Evolutionary conservation across 805 yeast genomes (phyloP), one percentile per base, ranked within the genome.

Genomic region (Yarrowia divulgata): DNA sequence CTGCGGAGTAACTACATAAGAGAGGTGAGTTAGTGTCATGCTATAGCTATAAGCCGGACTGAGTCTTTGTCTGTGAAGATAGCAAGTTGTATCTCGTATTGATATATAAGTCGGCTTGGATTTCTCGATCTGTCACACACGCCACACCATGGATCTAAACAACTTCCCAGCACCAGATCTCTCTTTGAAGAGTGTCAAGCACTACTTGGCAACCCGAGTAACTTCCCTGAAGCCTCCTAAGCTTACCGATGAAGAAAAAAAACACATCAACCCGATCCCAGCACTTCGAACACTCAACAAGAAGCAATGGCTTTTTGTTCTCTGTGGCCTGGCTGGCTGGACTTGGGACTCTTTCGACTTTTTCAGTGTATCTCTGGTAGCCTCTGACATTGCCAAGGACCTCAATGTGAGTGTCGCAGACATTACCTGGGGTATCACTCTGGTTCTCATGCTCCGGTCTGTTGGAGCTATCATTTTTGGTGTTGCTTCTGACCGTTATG

Each of bases 281-380:
- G 60, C 60, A 2, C 60, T 54, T 2, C 32, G 60, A 9, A 8
- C 60, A 5, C 60, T 54, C 12, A 54, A 54, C 45, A 76, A 81
- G 68, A 81, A 77, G 70, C 89, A 88, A 73, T 88, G 92, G 90
- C 81, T 82, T 69, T 85, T 84, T 70, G 87, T 88, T 74, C 74
- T 82, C 23, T 80, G 87, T 74, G 91, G 90, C 0, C 85, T 86
- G 72, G 75, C 79, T 37, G 90, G 87, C 35, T 89, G 93, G 93
- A 82, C 89, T 1, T 82, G 88, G 83, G 93, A 88, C 74, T 88
- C 91, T 2, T 84, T 89, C 77, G 93, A 89, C 73, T 89, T 87
- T 77, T 89, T 89, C 75, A 79, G 85, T 42, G 88, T 87, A 9
- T 83, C 89, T 12, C 81, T 88, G 57, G 83, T 86, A 67, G 88